A percentile compares a stretch with the other conserved stretches of the same genome.
phyloP scores from a whole-genome alignment of 2,329 filamentous ascomycete species.

The Fusarium coicis region DNA sequence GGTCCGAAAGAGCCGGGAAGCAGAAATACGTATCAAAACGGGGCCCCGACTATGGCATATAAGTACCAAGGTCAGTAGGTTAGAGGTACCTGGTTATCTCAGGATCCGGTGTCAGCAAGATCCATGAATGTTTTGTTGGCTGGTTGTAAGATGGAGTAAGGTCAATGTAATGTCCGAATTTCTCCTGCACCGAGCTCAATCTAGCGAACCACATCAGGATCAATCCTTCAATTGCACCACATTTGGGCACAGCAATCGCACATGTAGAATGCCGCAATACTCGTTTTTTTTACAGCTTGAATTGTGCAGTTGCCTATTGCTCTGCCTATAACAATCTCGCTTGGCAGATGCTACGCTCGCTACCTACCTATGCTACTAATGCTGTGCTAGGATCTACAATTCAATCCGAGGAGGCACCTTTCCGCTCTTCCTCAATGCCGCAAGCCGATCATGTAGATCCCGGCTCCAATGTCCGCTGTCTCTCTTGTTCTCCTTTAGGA shows the following conservation, averaged over 20 bases:
- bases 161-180: constrained; percentile 18
- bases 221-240: not conserved
- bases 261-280: not conserved
- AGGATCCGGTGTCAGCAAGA: constrained; percentile 4
- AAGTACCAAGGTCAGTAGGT: not conserved
- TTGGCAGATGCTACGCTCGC: not conserved
- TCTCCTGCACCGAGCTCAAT: constrained; percentile 22
- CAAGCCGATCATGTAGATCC: constrained; percentile 53
- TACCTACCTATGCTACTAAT: not conserved
- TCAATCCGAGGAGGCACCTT: constrained; percentile 44
- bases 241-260: not conserved
- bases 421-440: constrained; percentile 46
- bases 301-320: not conserved
- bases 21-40: not conserved
- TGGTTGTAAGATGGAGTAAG: not conserved
- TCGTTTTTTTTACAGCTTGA: not conserved
- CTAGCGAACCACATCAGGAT: not conserved
- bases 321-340: not conserved
- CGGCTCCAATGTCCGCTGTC: constrained; percentile 59
- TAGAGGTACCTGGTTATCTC: not conserved
- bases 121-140: not conserved
- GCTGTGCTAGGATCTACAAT: constrained; percentile 46
- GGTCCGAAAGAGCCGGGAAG: not conserved
- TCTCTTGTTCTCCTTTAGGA: constrained; percentile 51
- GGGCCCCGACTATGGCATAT: not conserved